Percentiles rank a stretch among this genome's conserved stretches.
phyloP scores from a whole-genome alignment of 2,329 filamentous ascomycete genomes.

The Penicillium sp. region DNA sequence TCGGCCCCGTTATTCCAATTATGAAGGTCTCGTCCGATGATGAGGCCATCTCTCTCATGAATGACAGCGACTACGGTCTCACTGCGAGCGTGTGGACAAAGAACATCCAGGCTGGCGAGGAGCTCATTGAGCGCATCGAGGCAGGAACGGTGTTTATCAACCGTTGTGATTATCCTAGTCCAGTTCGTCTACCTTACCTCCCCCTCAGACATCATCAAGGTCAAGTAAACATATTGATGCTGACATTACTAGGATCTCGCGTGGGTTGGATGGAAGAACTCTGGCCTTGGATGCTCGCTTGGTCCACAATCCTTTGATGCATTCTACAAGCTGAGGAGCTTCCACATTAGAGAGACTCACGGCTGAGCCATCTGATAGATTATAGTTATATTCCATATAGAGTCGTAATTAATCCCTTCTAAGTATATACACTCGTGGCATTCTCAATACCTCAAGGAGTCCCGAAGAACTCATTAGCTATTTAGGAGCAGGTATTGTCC shows the following conservation, averaged over 20 bases:
- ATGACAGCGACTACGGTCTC: conserved; percentile 87
- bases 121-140: conserved; percentile 78
- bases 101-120: conserved; percentile 73
- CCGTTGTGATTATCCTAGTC: conserved; percentile 85
- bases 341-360: conserved; percentile 66
- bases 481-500: neutral
- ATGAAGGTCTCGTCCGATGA: conserved; percentile 80
- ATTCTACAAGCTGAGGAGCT: conserved; percentile 93
- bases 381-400: neutral
- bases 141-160: conserved; percentile 94
- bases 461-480: neutral
- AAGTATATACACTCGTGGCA: conserved; percentile 36
- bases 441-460: conserved; percentile 14
- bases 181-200: conserved; percentile 63
- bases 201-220: neutral
- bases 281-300: conserved; percentile 83
- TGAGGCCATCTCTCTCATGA: conserved; percentile 83
- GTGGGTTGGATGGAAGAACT: conserved; percentile 95
- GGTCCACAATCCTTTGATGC: conserved; percentile 88
- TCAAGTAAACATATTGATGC: neutral
- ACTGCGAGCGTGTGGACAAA: conserved; percentile 96
- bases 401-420: conserved; percentile 61
- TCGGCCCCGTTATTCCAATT: conserved; percentile 85
- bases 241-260: conserved; percentile 69
- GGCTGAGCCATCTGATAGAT: conserved; percentile 6